Conservation (phyloP, 2,329 filamentous ascomycete genomes). For the Pseudocercospora fuligena region DNA sequence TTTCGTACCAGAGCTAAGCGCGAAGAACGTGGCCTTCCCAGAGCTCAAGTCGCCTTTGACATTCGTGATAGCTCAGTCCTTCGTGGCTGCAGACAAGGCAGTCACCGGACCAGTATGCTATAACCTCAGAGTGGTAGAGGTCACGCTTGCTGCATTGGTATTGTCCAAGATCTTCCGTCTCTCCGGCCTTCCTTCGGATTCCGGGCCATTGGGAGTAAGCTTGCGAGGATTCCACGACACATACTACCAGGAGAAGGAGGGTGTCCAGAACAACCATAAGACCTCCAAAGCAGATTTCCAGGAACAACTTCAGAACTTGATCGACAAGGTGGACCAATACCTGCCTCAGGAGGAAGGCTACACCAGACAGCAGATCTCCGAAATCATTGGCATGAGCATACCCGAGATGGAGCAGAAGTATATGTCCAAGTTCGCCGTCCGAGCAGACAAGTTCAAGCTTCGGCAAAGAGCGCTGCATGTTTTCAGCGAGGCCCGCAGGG, state of each 20-base stretch:
- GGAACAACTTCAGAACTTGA: slow-evolving; percentile 73
- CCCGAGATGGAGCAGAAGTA: slow-evolving; percentile 75
- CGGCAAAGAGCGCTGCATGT: slow-evolving; percentile 88
- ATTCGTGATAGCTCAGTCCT: slow-evolving; percentile 93
- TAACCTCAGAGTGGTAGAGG: slow-evolving; percentile 95
- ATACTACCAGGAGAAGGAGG: slow-evolving; percentile 67
- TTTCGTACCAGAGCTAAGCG: slow-evolving; percentile 79
- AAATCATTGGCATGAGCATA: slow-evolving; percentile 70
- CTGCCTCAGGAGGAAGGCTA: slow-evolving; percentile 82
- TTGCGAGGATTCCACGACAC: slow-evolving; percentile 85
- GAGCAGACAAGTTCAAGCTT: slow-evolving; percentile 84
- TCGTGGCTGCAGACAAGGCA: slow-evolving; percentile 92
- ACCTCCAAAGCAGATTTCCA: slow-evolving; percentile 51
- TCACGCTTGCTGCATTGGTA: slow-evolving; percentile 79
- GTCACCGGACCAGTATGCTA: slow-evolving; percentile 93
- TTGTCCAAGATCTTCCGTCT: slow-evolving; percentile 64
- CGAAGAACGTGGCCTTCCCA: slow-evolving; percentile 80
- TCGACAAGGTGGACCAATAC: slow-evolving; percentile 71
- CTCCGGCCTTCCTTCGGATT: slow-evolving; percentile 72
- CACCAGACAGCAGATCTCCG: slow-evolving; percentile 81
- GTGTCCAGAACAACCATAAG: slow-evolving; percentile 54
- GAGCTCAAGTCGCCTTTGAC: slow-evolving; percentile 79
- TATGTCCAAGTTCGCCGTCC: slow-evolving; percentile 86
- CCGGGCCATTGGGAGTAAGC: slow-evolving; percentile 79
- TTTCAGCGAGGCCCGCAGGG: slow-evolving; percentile 84